Base-by-base conservation (phyloP, 176 grass and related monocot species). In the Phyllostachys edulis region DNA sequence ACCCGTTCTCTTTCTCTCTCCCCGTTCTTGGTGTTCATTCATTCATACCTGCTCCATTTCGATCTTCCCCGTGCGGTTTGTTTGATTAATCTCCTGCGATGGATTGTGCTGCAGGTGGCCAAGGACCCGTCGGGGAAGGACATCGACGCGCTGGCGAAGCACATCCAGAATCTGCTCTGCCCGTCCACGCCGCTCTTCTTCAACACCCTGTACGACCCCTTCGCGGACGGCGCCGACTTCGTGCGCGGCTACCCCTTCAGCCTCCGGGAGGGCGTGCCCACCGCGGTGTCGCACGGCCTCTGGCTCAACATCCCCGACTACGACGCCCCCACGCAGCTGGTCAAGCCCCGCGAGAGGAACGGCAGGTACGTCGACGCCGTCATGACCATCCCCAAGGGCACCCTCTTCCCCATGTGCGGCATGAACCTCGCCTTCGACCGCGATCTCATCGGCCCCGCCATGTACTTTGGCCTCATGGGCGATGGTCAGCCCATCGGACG, bases 381-480 rank as follows among this genome's bases (percentile, higher is more conserved):
- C 7, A 86, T 92, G 80, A 92, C 91, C 70, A 86, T 90, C 69
- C 91, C 91, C 80, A 92, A 87, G 84, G 91, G 87, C 40, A 90
- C 84, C 36, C 73, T 92, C 63, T 92, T 92, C 84, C 87, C 87
- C 56, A 92, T 92, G 91, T 92, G 87, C 64, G 87, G 91, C 46
- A 92, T 92, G 91, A 92, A 92, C 72, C 84, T 90, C 17, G 91
- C 87, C 71, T 92, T 92, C 77, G 84, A 92, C 61, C 87, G 91
- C 73, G 87, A 92, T 55, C 91, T 90, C 64, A 90, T 92, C 60
- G 91, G 91, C 10, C 87, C 91, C 23, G 87, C 91, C 29, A 92
- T 92, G 91, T 92, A 92, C 87, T 92, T 92, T 66, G 90, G 87
- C 14, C 90, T 92, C 64, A 92, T 92, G 90, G 90, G 90, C 79